A percentile compares a stretch with the other conserved stretches of the same genome.
phyloP scores from a whole-genome alignment of 441 rosid species.

The Adansonia gregorii region DNA sequence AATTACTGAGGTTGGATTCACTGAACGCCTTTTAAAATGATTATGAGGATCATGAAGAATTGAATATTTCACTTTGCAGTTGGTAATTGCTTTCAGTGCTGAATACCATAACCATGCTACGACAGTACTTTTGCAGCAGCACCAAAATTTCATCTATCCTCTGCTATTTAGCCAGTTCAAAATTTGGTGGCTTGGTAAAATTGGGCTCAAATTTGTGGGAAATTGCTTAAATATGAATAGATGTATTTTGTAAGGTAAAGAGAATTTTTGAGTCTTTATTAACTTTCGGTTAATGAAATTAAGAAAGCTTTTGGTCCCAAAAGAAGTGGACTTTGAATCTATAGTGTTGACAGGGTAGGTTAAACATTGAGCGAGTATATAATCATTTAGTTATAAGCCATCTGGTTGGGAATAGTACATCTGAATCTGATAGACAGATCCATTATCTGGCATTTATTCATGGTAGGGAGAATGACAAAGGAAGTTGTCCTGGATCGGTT shows the following conservation, averaged over 20 bases:
- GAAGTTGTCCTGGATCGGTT: neutral
- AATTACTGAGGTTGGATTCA: neutral
- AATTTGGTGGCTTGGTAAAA: neutral
- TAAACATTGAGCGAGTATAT: neutral
- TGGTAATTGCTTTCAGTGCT: neutral
- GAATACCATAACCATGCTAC: neutral
- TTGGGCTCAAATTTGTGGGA: neutral
- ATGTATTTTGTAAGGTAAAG: neutral
- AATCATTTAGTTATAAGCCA: neutral
- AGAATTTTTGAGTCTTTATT: neutral
- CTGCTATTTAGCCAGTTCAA: neutral
- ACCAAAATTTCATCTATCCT: neutral
- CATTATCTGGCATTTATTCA: neutral
- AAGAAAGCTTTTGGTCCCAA: neutral
- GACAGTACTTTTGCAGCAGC: neutral
- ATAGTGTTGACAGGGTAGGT: neutral
- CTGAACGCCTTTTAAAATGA: neutral
- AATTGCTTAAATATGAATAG: neutral
- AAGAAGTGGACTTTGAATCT: neutral
- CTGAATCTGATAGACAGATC: neutral
- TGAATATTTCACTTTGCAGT: neutral
- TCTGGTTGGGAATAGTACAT: neutral
- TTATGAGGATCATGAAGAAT: conserved; percentile 12
- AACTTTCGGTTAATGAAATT: conserved; percentile 1
- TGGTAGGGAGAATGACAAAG: neutral